Conservation (phyloP, 257 asterid species). For the Solanum sparsipilum region DNA sequence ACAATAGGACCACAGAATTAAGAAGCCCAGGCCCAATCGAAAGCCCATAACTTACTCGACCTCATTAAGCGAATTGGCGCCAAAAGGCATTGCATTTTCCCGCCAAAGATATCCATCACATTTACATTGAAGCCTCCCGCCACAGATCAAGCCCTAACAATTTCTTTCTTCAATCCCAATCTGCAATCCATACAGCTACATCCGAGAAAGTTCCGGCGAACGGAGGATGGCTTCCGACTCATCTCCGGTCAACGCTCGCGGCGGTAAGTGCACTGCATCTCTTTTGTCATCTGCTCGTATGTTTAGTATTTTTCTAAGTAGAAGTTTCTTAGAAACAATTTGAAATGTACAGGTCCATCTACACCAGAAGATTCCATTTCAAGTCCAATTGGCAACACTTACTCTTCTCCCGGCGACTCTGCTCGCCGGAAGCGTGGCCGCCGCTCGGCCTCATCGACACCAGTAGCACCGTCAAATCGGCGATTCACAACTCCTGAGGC, state of each 20-base stretch:
- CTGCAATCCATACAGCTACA: neutral
- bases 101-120: slow-evolving; percentile 16
- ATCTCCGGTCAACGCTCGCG: slow-evolving; percentile 37
- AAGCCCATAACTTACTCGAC: neutral
- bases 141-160: neutral
- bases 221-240: slow-evolving; percentile 71
- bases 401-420: slow-evolving; percentile 55
- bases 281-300: neutral
- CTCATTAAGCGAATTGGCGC: slow-evolving; percentile 12
- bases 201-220: neutral
- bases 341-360: slow-evolving; percentile 39
- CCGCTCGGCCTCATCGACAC: slow-evolving; percentile 39
- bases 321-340: neutral
- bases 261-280: slow-evolving; percentile 26
- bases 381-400: slow-evolving; percentile 83
- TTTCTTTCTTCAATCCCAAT: neutral
- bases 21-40: slow-evolving; percentile 3
- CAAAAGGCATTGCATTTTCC: slow-evolving; percentile 9
- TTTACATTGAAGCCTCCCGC: neutral
- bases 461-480: slow-evolving; percentile 37
- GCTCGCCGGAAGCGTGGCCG: slow-evolving; percentile 60
- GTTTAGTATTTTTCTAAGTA: slow-evolving; percentile 4
- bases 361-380: slow-evolving; percentile 60
- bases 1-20: neutral
- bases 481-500: slow-evolving; percentile 60